Conservation (phyloP, 768 basidiomycete species). For the Lactifluus echinatus region DNA sequence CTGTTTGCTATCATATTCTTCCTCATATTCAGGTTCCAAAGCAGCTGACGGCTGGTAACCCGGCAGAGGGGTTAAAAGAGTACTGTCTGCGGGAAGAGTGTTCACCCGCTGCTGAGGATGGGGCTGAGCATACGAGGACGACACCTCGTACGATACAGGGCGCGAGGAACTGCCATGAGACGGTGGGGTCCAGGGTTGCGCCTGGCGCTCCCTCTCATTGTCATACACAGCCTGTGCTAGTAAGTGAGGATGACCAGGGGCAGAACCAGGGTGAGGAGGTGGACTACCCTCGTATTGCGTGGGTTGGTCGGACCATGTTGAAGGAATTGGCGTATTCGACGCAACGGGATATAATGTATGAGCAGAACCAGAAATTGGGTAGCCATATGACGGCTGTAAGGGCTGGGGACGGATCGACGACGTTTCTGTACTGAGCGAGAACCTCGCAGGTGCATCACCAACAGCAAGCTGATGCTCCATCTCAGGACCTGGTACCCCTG, state of each 20-base stretch:
- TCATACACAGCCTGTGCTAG: conserved; percentile 6
- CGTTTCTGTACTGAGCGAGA: neutral
- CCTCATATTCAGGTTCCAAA: conserved; percentile 22
- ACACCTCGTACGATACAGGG: conserved; percentile 7
- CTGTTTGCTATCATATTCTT: conserved; percentile 15
- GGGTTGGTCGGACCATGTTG: conserved; percentile 12
- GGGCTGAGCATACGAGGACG: conserved; percentile 6
- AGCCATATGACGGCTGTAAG: conserved; percentile 5
- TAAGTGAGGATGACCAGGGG: conserved; percentile 2
- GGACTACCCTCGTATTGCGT: conserved; percentile 12
- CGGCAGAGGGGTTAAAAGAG: conserved; percentile 61
- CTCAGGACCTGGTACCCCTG: conserved; percentile 13
- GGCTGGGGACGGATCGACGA: conserved; percentile 7
- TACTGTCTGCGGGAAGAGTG: conserved; percentile 51
- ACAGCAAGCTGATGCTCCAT: conserved; percentile 4
- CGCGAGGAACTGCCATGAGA: conserved; percentile 1
- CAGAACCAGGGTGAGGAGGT: conserved; percentile 3
- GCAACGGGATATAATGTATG: conserved; percentile 11
- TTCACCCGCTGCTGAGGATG: conserved; percentile 20
- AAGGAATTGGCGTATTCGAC: neutral
- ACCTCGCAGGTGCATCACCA: conserved; percentile 2
- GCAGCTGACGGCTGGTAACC: conserved; percentile 39
- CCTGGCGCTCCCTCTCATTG: conserved; percentile 11
- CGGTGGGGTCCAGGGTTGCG: conserved; percentile 14
- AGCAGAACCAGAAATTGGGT: conserved; percentile 1